A percentile compares a stretch with the other conserved stretches of the same genome.
These are phyloP conservation scores for Yamadazyma nakazawae DNA, from an alignment of 805 yeast species.

Conservation along the genomic window DNA sequence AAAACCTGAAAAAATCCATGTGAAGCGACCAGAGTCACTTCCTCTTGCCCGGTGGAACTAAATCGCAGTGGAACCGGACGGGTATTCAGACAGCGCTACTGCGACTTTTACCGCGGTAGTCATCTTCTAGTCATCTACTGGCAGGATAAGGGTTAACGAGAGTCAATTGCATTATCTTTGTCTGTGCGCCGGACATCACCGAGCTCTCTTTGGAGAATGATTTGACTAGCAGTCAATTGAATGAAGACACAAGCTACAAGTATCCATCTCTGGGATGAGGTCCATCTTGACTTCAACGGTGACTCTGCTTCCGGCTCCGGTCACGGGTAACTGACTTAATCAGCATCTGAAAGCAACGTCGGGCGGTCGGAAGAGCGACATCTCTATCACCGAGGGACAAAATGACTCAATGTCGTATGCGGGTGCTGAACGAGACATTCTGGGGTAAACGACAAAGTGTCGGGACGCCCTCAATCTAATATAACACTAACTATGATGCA, in stretches of 20 bases:
- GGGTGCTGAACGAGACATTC: neutral
- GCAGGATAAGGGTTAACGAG: neutral
- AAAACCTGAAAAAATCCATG: constrained; percentile 5
- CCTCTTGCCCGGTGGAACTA: neutral
- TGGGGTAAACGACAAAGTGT: neutral
- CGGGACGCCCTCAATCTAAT: neutral
- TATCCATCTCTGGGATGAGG: too few relatives aligned
- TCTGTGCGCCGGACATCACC: neutral
- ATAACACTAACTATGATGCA: too few relatives aligned
- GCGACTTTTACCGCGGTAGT: neutral
- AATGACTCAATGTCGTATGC: constrained; percentile 3
- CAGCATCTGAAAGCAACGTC: constrained; percentile 6
- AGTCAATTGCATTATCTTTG: neutral
- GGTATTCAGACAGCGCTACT: neutral
- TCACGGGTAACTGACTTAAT: neutral
- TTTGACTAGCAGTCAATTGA: too few relatives aligned
- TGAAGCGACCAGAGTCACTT: constrained; percentile 5
- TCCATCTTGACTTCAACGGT: neutral
- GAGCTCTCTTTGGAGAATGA: neutral
- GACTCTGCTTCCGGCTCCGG: constrained; percentile 3
- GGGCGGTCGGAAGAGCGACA: constrained; percentile 7
- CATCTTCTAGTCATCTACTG: neutral
- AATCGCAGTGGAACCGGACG: neutral
- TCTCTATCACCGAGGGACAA: constrained; percentile 4
- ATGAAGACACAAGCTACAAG: too few relatives aligned